Evolutionary conservation across 208 protist genomes (phyloP).

Genomic region (Trypanosomatidae sp.): DNA sequence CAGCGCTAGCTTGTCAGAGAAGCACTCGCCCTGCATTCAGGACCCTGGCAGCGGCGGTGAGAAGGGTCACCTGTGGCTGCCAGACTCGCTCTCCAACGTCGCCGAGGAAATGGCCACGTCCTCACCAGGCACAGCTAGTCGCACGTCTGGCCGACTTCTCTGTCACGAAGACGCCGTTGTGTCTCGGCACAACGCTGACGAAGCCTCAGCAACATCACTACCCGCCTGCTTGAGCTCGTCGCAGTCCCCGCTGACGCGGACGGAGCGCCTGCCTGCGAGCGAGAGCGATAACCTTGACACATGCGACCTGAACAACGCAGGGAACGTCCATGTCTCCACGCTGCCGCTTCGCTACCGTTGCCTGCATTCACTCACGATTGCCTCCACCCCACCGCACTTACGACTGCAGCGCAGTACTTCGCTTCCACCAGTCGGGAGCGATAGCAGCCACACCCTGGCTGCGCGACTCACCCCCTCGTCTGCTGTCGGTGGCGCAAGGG

Average conservation of each 20-base stretch:
- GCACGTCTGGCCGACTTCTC: neutral
- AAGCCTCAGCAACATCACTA: neutral
- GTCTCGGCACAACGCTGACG: neutral
- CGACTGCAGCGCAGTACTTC: conserved; percentile 14
- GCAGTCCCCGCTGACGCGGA: neutral
- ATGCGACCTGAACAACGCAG: neutral
- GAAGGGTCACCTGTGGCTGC: neutral
- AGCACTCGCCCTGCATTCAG: neutral
- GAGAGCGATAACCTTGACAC: neutral
- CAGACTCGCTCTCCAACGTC: neutral
- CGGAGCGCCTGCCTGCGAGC: neutral
- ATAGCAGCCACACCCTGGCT: neutral
- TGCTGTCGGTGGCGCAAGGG: neutral
- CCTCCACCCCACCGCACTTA: neutral
- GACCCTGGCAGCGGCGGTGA: neutral
- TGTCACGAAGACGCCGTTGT: neutral
- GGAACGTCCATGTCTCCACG: neutral
- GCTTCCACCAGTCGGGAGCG: conserved; percentile 14
- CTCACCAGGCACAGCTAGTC: neutral
- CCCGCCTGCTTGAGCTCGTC: neutral
- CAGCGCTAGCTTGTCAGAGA: neutral
- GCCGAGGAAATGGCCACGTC: neutral
- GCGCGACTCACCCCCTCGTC: neutral
- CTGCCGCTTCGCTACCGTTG: neutral
- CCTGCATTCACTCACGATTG: neutral